Conservation (phyloP, 2,329 filamentous ascomycete species). For the Colletotrichum camelliae region DNA sequence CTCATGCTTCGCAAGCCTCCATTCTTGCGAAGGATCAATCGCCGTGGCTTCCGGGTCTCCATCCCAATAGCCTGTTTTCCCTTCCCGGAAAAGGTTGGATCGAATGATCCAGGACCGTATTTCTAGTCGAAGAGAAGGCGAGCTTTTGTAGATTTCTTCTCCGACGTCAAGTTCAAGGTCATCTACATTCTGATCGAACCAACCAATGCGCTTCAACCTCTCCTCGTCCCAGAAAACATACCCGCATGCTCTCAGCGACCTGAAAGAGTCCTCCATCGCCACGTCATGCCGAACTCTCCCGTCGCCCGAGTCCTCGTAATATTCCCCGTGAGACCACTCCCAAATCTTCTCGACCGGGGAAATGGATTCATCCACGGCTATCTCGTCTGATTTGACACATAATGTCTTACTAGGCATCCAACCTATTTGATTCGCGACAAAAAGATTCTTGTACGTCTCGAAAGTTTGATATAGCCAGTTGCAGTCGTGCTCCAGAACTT, state of each 20-base stretch:
- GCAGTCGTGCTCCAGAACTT: not conserved
- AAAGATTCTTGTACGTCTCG: not conserved
- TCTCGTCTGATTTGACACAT: not conserved
- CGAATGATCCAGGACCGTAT: not conserved
- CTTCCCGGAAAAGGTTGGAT: not conserved
- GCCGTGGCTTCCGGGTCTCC: not conserved
- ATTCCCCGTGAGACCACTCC: not conserved
- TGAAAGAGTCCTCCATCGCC: not conserved
- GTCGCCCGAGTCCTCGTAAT: not conserved
- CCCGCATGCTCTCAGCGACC: not conserved
- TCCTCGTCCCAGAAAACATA: not conserved
- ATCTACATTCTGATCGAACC: not conserved
- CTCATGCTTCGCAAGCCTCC: not conserved
- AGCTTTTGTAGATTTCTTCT: not conserved
- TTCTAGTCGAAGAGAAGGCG: not conserved
- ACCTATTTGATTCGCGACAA: not conserved
- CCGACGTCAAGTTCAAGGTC: not conserved
- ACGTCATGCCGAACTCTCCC: not conserved
- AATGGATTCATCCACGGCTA: not conserved
- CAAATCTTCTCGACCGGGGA: not conserved
- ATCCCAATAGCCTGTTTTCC: not conserved
- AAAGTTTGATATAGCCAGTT: not conserved
- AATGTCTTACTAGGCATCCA: not conserved
- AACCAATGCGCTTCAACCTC: not conserved
- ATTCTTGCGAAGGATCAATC: not conserved